Percentiles rank a stretch among this genome's conserved stretches.
Conservation (phyloP, 2,329 filamentous ascomycete species). For the Ilyonectria sp. region DNA sequence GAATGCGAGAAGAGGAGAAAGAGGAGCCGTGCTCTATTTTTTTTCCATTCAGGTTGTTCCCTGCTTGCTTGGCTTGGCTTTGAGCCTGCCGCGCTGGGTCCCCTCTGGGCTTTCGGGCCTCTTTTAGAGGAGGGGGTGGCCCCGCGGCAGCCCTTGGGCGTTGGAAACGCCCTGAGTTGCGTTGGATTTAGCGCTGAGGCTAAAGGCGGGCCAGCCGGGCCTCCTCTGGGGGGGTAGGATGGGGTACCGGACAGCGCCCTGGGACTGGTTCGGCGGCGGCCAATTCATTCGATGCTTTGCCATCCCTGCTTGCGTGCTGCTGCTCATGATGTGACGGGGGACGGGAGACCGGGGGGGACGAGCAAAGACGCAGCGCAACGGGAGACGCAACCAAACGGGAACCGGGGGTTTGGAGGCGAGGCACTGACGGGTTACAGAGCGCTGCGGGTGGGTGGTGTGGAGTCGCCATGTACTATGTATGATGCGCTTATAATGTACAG, state of each 20-base stretch:
- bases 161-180: constrained; percentile 32
- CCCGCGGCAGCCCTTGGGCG: neutral
- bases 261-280: neutral
- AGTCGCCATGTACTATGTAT: constrained; percentile 3
- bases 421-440: neutral
- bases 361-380: neutral
- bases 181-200: constrained; percentile 45
- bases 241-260: neutral
- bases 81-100: neutral
- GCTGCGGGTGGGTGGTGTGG: constrained; percentile 7
- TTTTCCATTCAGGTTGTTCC: neutral
- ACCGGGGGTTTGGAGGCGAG: constrained; percentile 31
- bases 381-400: constrained; percentile 17
- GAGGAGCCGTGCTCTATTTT: neutral
- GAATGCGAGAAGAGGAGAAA: constrained; percentile 14
- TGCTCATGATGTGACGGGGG: neutral
- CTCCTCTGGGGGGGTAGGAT: constrained; percentile 29
- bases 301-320: neutral
- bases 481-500: constrained; percentile 3
- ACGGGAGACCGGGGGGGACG: neutral
- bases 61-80: constrained; percentile 3
- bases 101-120: constrained; percentile 7
- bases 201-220: constrained; percentile 45
- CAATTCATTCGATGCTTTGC: neutral
- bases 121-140: neutral